Base-by-base conservation (phyloP, 2,329 filamentous ascomycete genomes). In the Fusarium pseudoanthophilum region DNA sequence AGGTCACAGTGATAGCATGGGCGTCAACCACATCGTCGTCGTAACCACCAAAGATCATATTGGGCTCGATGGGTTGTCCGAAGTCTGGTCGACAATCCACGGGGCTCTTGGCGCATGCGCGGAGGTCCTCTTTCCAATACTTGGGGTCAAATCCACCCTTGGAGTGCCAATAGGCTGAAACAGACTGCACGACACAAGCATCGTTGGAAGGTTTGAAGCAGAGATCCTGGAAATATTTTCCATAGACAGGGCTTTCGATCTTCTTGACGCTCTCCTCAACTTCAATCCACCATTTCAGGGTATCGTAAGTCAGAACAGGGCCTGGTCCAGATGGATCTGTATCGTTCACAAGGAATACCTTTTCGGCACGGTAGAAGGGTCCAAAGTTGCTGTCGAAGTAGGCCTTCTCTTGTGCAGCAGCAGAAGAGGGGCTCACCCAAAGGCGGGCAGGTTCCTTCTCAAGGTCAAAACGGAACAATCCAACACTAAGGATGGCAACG, bases 301-400 rank as follows among this genome's bases (percentile, higher is more conserved):
- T 98, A 14, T 98, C 94, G 75, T 97, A 96, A 81, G 90, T 95
- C 64, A 99, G 84, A 4, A 98, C 94, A 1, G 94, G 93, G 0
- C 92, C 91, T 6, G 91, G 87, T 1, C 89, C 89, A 6, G 86
- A 86, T 5, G 87, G 77, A 2, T 87, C 81, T 1, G 91, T 95
- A 75, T 98, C 95, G 72, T 98, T 99, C 70, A 98, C 94, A 20
- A 99, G 82, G 81, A 99, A 99, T 2, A 92, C 90, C 83, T 99
- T 96, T 81, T 99, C 93, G 0, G 95, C 93, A 45, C 96, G 93
- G 83, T 96, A 99, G 79, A 99, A 99, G 0, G 95, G 95, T 0
- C 96, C 97, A 80, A 99, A 99, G 76, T 94, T 95, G 40, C 89
- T 82, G 80, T 99, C 97, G 74, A 98, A 99, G 80, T 97, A 99